Base-by-base conservation (phyloP, 2,329 filamentous ascomycete species). In the Aspergillus flavus region DNA sequence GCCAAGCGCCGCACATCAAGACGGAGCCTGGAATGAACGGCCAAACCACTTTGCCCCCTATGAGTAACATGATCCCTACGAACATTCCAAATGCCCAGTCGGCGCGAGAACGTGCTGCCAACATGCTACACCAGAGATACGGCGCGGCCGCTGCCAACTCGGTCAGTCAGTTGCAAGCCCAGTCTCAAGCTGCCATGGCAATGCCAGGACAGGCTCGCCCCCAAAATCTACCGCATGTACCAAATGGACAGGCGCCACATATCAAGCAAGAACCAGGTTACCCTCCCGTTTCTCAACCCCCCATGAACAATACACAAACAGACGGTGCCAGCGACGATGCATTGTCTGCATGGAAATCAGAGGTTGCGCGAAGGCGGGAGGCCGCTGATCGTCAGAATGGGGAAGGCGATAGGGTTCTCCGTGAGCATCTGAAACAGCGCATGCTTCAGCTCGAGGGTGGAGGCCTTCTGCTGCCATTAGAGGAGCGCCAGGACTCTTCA, bases 241-340 rank as follows among this genome's bases (percentile, higher is more conserved):
- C 69, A 62, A 78, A 74, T 72, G 70, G 73, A 73, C 77, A 80
- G 52, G 67, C 76, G 48, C 81, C 80, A 50, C 79, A 80, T 46
- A 76, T 81, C 52, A 80, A 79, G 58, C 76, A 77, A 58, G 75
- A 76, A 58, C 72, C 75, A 26, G 69, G 73, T 12, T 76, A 77
- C 64, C 76, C 79, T 52, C 71, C 71, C 30, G 69, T 73, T 54
- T 72, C 78, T 41, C 78, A 80, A 58, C 69, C 75, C 30, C 79
- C 79, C 16, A 70, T 84, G 58, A 76, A 78, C 56, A 81, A 82
- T 55, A 79, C 88, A 28, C 91, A 97, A 76, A 90, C 90, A 16
- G 94, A 98, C 73, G 94, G 94, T 57, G 81, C 91, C 36, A 82
- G 78, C 55, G 90, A 89, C 66, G 84, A 84, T 61, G 84, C 85